These are phyloP conservation scores for Fistulina hepatica DNA, from an alignment of 1,284 basidiomycete genomes.

Conservation along the genomic window DNA sequence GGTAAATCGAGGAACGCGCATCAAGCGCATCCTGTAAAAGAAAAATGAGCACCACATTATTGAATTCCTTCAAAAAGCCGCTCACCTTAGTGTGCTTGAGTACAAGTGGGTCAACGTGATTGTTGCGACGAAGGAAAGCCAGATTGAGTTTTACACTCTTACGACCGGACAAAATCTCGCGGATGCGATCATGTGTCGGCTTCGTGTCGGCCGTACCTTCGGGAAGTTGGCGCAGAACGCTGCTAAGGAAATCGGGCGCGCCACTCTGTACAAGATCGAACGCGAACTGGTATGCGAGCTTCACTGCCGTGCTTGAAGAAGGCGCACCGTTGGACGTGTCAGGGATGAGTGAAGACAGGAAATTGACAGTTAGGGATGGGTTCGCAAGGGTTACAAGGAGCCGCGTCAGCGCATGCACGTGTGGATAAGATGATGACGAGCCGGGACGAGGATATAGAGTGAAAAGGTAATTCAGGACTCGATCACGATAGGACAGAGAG, in stretches of 20 bases:
- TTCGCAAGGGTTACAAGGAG: conserved; percentile 82
- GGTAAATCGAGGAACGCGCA: conserved; percentile 89
- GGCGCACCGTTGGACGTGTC: too few species aligned
- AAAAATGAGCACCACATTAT: conserved; percentile 4
- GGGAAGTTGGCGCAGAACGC: conserved; percentile 52
- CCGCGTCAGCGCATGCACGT: conserved; percentile 71
- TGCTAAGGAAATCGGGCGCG: conserved; percentile 82
- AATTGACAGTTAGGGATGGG: conserved; percentile 58
- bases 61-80: not conserved
- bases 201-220: conserved; percentile 57
- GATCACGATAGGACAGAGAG: conserved; percentile 71
- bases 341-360: conserved; percentile 62
- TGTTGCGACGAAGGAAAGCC: conserved; percentile 90
- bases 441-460: conserved; percentile 70
- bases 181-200: conserved; percentile 58
- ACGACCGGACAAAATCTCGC: conserved; percentile 77
- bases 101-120: conserved; percentile 84
- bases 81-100: conserved; percentile 82
- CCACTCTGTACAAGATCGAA: conserved; percentile 92
- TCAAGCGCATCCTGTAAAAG: conserved; percentile 75
- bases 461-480: conserved; percentile 76
- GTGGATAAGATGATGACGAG: conserved; percentile 57
- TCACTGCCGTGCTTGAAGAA: too few species aligned
- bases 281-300: conserved; percentile 86
- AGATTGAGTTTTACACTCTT: conserved; percentile 86